Percentiles rank a stretch among this genome's conserved stretches.
phyloP scores from a whole-genome alignment of 768 basidiomycete species.

The Mrakia frigida region DNA sequence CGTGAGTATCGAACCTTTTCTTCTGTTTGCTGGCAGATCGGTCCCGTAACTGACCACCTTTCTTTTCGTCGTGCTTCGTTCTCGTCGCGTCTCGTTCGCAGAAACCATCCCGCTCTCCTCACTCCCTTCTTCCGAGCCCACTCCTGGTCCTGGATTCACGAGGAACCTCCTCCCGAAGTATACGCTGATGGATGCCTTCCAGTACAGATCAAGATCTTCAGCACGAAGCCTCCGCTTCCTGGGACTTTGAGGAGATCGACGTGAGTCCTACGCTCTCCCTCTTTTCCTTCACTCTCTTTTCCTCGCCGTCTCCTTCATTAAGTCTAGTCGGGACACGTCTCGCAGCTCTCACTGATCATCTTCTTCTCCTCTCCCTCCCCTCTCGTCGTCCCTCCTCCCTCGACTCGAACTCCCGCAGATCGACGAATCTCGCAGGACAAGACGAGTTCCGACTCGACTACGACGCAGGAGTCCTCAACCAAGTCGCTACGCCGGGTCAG shows the following conservation, averaged over 20 bases:
- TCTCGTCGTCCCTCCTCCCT: not conserved
- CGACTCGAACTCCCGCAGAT: not conserved
- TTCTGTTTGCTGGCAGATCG: not conserved
- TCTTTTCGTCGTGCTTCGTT: not conserved
- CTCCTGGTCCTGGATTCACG: conserved; percentile 15
- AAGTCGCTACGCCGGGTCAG: conserved; percentile 66
- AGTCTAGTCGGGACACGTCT: not conserved
- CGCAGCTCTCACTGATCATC: not conserved
- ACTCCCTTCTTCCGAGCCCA: conserved; percentile 15
- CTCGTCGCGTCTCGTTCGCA: not conserved
- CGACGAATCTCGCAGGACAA: not conserved
- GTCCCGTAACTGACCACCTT: not conserved
- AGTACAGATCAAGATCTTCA: conserved; percentile 2
- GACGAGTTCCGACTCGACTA: conserved; percentile 11
- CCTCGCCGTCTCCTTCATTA: not conserved
- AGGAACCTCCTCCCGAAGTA: not conserved
- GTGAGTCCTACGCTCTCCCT: not conserved
- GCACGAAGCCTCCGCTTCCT: not conserved
- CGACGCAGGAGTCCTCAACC: not conserved
- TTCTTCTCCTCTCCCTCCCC: not conserved
- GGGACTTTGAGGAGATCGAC: not conserved
- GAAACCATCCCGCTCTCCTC: not conserved
- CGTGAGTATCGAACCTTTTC: conserved; percentile 48
- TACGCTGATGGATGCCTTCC: not conserved
- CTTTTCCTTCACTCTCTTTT: not conserved